These are phyloP conservation scores for Sugiyamaella castrensis DNA, from an alignment of 1,139 yeast genomes.

Conservation along the genomic window DNA sequence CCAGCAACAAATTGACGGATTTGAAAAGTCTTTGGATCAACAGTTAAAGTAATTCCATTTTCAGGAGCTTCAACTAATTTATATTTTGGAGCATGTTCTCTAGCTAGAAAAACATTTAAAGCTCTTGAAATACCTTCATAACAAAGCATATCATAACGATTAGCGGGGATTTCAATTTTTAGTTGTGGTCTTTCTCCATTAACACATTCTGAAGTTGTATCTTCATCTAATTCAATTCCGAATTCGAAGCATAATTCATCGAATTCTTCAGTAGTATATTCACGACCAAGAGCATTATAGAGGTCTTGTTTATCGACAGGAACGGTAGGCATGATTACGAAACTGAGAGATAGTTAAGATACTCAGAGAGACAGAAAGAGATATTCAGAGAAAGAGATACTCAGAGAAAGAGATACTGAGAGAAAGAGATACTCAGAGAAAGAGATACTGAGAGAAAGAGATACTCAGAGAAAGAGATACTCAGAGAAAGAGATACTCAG, in stretches of 20 bases:
- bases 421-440: too few species aligned
- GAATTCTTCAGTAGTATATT: slow-evolving; percentile 85
- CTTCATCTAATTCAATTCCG: slow-evolving; percentile 97
- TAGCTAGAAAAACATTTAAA: slow-evolving; percentile 83
- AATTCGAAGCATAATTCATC: slow-evolving; percentile 97
- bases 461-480: too few species aligned
- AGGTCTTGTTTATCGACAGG: slow-evolving; percentile 93
- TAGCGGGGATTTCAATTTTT: slow-evolving; percentile 97
- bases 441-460: too few species aligned
- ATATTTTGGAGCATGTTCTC: slow-evolving; percentile 61
- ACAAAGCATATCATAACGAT: slow-evolving; percentile 95
- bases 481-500: too few species aligned
- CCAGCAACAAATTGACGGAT: slow-evolving; percentile 94
- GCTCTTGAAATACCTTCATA: slow-evolving; percentile 98
- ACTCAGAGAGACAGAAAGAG: neutral
- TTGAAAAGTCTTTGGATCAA: slow-evolving; percentile 66
- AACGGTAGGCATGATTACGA: slow-evolving; percentile 93
- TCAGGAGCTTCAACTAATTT: slow-evolving; percentile 57
- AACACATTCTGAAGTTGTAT: slow-evolving; percentile 48
- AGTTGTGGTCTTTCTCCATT: slow-evolving; percentile 86
- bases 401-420: too few species aligned
- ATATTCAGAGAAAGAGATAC: too few species aligned
- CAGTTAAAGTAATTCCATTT: slow-evolving; percentile 53
- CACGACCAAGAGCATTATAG: slow-evolving; percentile 72
- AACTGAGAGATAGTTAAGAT: too few species aligned